A percentile compares a stretch with the other conserved stretches of the same genome.
Conservation (phyloP, 179 eudicot species). For the Camellia oleifera region DNA sequence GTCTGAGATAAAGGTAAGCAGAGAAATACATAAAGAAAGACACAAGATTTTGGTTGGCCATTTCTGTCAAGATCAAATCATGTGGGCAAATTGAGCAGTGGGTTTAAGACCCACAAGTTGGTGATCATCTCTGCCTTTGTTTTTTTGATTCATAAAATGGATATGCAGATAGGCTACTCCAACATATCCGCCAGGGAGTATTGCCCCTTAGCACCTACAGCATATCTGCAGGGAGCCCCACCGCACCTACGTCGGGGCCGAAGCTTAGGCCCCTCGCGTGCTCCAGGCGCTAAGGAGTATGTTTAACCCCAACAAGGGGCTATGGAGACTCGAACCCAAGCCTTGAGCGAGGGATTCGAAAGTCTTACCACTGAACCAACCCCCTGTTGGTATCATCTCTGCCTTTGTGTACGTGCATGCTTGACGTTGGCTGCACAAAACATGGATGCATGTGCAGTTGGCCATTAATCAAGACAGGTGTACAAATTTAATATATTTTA, state of each 20-base stretch:
- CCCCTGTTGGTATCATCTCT: not conserved
- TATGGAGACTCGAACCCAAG: too few relatives aligned
- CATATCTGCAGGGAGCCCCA: too few relatives aligned
- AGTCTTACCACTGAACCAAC: too few relatives aligned
- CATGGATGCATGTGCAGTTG: not conserved
- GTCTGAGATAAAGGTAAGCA: conserved; percentile 20
- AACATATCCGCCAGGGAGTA: too few relatives aligned
- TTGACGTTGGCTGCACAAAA: conserved; percentile 4
- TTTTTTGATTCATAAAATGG: too few relatives aligned
- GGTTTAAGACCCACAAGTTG: conserved; percentile 10
- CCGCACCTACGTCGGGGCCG: too few relatives aligned
- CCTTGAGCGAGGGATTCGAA: too few relatives aligned
- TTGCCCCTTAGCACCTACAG: too few relatives aligned
- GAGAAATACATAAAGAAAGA: conserved; percentile 27
- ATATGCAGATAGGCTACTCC: too few relatives aligned
- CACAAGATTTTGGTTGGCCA: conserved; percentile 33
- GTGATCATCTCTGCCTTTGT: not conserved
- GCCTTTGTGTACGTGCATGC: not conserved
- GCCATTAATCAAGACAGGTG: not conserved
- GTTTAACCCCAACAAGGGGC: too few relatives aligned
- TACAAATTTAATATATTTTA: not conserved
- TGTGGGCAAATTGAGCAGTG: conserved; percentile 10
- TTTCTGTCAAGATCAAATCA: conserved; percentile 24
- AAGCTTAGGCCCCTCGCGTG: too few relatives aligned
- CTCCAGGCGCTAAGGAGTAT: too few relatives aligned